These are phyloP conservation scores for Quercus phellos DNA, from an alignment of 331 rosid species.

Conservation along the genomic window DNA sequence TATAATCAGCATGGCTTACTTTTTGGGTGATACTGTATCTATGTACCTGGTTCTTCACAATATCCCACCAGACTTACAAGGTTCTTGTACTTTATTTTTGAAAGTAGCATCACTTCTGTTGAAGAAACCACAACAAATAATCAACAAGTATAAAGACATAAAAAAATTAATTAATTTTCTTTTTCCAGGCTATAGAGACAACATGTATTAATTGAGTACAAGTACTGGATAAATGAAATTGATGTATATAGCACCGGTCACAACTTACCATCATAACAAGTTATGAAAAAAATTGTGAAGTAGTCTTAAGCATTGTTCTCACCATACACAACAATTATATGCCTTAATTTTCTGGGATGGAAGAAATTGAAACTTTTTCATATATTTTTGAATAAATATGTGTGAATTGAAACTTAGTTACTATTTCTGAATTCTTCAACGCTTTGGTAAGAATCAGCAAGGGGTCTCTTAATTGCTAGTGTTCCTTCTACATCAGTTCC, in stretches of 20 bases:
- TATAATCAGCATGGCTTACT: neutral
- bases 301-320: neutral
- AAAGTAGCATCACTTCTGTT: slow-evolving; percentile 71
- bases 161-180: neutral
- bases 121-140: slow-evolving; percentile 9
- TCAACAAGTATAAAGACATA: neutral
- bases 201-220: too few species aligned
- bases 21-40: neutral
- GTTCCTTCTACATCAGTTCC: slow-evolving; percentile 43
- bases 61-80: slow-evolving; percentile 70
- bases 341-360: too few species aligned
- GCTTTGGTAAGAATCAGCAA: slow-evolving; percentile 42
- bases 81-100: slow-evolving; percentile 61
- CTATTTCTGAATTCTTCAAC: slow-evolving; percentile 72
- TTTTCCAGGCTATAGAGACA: neutral
- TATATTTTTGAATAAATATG: neutral
- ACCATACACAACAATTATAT: neutral
- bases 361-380: neutral
- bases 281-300: too few species aligned
- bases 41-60: slow-evolving; percentile 73
- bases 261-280: too few species aligned
- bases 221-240: too few species aligned
- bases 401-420: slow-evolving; percentile 1
- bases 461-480: slow-evolving; percentile 72
- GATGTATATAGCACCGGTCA: too few species aligned